Percentiles rank a stretch among this genome's conserved stretches.
phyloP scores from a whole-genome alignment of 1,139 yeast genomes.

The Protomyces inouyei region DNA sequence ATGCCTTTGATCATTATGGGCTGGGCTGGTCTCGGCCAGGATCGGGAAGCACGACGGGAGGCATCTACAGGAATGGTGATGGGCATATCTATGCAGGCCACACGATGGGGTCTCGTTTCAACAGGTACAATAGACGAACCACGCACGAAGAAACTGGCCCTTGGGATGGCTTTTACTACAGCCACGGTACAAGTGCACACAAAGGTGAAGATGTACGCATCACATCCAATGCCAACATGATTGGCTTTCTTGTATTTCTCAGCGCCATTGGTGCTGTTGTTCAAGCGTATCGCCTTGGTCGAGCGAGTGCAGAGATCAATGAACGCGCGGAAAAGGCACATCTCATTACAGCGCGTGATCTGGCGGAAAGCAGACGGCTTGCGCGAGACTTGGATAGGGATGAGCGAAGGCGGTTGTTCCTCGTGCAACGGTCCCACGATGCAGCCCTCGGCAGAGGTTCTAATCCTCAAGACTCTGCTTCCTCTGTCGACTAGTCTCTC shows the following conservation, averaged over 20 bases:
- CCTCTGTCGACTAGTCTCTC: not conserved
- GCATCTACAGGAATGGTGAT: not conserved
- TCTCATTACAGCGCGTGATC: slow-evolving; percentile 14
- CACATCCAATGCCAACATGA: slow-evolving; percentile 18
- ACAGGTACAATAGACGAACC: slow-evolving; percentile 21
- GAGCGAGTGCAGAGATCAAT: slow-evolving; percentile 23
- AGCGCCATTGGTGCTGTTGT: slow-evolving; percentile 24
- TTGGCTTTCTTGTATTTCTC: slow-evolving; percentile 22
- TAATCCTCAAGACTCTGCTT: not conserved
- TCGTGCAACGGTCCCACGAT: slow-evolving; percentile 11
- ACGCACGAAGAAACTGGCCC: slow-evolving; percentile 19
- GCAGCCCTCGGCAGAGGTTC: not conserved
- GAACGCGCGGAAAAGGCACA: slow-evolving; percentile 21
- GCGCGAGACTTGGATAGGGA: slow-evolving; percentile 20
- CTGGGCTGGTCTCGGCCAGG: slow-evolving; percentile 32
- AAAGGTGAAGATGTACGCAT: slow-evolving; percentile 6
- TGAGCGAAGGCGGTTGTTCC: slow-evolving; percentile 14
- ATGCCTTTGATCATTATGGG: slow-evolving; percentile 44
- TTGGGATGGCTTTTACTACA: slow-evolving; percentile 21
- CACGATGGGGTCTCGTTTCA: slow-evolving; percentile 7
- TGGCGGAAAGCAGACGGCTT: slow-evolving; percentile 23
- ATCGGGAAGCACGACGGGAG: not conserved
- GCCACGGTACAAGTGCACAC: not conserved
- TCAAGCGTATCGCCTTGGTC: slow-evolving; percentile 20
- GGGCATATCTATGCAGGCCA: slow-evolving; percentile 18